Evolutionary conservation across 148 eudicot species (phyloP).

Genomic region (Vaccinium corymbosum): DNA sequence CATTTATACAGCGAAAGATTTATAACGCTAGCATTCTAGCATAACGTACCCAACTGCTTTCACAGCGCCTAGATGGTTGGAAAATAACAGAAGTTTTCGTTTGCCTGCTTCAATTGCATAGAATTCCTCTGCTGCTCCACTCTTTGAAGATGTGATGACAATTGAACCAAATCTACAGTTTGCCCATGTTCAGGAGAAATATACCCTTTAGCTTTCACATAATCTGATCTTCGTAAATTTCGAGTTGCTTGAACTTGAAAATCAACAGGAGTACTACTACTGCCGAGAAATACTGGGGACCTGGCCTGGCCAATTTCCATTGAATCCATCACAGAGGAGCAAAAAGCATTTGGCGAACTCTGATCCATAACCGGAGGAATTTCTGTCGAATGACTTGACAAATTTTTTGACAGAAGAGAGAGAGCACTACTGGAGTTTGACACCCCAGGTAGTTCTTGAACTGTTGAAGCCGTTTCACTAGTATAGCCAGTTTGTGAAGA

Average conservation of each 20-base stretch:
- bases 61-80: background rate
- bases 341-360: background rate
- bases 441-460: conserved; percentile 24
- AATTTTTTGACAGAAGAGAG: conserved; percentile 43
- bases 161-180: background rate
- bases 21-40: background rate
- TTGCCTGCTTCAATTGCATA: conserved; percentile 27
- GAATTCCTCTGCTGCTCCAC: conserved; percentile 57
- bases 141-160: conserved; percentile 7
- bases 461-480: conserved; percentile 18
- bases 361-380: background rate
- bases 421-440: conserved; percentile 60
- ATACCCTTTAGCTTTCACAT: background rate
- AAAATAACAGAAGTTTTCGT: conserved; percentile 16
- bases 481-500: conserved; percentile 17
- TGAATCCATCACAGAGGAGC: background rate
- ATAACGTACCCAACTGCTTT: background rate
- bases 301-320: background rate
- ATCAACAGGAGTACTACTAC: background rate
- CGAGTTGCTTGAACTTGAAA: background rate
- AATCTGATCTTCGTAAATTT: background rate
- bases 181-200: conserved; percentile 1
- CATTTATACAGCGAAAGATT: background rate
- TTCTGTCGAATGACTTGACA: conserved; percentile 6
- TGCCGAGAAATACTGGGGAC: background rate